Conservation (phyloP, 83 land plant genomes). For the Thuja plicata region DNA sequence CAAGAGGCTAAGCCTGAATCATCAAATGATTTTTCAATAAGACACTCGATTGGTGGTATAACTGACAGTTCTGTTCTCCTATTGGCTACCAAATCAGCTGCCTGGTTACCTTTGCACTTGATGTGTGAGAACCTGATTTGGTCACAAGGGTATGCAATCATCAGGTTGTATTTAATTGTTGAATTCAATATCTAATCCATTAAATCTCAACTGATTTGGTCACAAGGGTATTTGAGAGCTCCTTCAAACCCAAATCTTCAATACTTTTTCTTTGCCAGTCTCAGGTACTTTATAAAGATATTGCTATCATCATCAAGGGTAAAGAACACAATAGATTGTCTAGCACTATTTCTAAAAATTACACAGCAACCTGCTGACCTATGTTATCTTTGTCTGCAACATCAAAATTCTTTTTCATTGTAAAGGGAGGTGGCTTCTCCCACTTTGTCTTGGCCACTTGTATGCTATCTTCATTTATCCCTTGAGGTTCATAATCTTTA, state of each 20-base stretch:
- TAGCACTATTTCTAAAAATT: too few species aligned
- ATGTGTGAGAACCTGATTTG: not conserved
- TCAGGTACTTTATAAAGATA: not conserved
- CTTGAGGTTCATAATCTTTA: too few species aligned
- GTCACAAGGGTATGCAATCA: not conserved
- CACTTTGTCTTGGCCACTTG: not conserved
- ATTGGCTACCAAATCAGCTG: not conserved
- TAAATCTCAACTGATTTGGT: not conserved
- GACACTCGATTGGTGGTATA: not conserved
- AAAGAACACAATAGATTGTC: too few species aligned
- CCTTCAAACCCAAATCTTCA: not conserved
- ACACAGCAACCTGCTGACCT: too few species aligned
- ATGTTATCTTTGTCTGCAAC: not conserved
- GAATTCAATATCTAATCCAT: not conserved
- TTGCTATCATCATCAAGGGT: too few species aligned
- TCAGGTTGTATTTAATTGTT: not conserved
- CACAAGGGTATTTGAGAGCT: not conserved
- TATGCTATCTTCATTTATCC: not conserved
- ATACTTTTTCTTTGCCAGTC: not conserved
- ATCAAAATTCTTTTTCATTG: not conserved
- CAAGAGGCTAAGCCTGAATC: too few species aligned
- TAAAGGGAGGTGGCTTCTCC: not conserved
- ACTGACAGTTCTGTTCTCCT: not conserved
- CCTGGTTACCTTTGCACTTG: too few species aligned
- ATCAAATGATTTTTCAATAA: too few species aligned